A percentile compares a stretch with the other conserved stretches of the same genome.
phyloP scores from a whole-genome alignment of 1,284 basidiomycete genomes.

The Inonotus hispidus region DNA sequence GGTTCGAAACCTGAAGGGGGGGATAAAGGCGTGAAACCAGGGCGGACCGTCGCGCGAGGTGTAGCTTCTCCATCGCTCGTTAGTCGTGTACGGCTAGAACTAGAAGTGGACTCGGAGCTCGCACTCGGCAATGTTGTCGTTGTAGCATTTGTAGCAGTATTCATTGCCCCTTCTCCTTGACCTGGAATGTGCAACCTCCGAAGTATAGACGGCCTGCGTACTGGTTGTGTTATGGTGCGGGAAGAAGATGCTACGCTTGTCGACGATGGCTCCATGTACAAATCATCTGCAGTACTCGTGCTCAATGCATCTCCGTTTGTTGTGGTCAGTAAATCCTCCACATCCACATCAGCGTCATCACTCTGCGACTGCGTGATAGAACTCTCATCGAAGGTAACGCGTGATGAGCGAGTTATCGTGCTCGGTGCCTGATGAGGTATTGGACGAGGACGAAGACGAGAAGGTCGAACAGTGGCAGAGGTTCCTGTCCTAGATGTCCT shows the following conservation, averaged over 20 bases:
- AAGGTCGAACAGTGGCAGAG: slow-evolving; percentile 14
- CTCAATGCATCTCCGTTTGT: slow-evolving; percentile 2
- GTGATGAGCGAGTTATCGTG: slow-evolving; percentile 13
- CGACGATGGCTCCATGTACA: slow-evolving; percentile 19
- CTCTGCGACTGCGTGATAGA: slow-evolving; percentile 16
- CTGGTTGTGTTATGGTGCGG: neutral
- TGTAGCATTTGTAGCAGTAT: neutral
- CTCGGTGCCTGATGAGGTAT: neutral
- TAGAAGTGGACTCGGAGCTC: neutral
- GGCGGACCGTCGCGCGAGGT: neutral
- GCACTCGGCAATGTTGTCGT: neutral
- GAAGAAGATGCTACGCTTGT: slow-evolving; percentile 7
- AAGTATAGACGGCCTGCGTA: slow-evolving; percentile 7
- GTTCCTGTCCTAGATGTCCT: slow-evolving; percentile 10
- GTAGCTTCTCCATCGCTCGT: slow-evolving; percentile 8
- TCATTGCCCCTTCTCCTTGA: neutral
- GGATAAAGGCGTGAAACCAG: neutral
- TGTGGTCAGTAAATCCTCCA: neutral
- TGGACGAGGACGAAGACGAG: neutral
- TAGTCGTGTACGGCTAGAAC: neutral
- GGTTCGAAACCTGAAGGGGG: neutral
- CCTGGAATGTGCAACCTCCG: slow-evolving; percentile 9
- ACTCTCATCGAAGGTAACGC: slow-evolving; percentile 18
- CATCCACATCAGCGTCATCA: slow-evolving; percentile 1
- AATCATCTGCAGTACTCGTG: neutral